These are phyloP conservation scores for Syzygium jambos DNA, from an alignment of 345 rosid species.

Conservation along the genomic window DNA sequence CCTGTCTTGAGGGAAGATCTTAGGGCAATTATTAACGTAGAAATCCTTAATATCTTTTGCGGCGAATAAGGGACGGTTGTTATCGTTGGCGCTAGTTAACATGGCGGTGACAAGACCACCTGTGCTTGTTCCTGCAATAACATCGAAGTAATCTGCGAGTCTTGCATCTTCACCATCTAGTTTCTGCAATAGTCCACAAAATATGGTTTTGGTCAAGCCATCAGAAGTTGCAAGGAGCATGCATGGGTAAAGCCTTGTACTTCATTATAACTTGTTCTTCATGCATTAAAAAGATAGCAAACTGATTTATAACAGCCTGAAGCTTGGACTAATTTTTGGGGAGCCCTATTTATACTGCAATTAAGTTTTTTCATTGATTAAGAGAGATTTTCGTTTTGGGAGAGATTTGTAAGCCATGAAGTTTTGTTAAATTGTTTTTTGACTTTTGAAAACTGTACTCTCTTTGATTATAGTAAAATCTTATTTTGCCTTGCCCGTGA, in stretches of 20 bases:
- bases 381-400: no score
- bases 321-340: no score
- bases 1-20: constrained; percentile 17
- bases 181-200: constrained; percentile 6
- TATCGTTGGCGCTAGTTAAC: constrained; percentile 17
- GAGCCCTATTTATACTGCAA: no score
- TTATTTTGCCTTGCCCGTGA: no score
- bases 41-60: constrained; percentile 23
- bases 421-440: no score
- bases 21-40: constrained; percentile 10
- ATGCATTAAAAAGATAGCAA: background rate
- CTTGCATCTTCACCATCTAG: constrained; percentile 27
- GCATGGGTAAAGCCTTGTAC: background rate
- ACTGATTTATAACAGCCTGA: constrained; percentile 8
- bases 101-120: constrained; percentile 29
- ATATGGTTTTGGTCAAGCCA: background rate
- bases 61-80: constrained; percentile 23
- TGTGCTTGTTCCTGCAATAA: constrained; percentile 22
- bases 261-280: background rate
- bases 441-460: no score
- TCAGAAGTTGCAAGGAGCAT: background rate
- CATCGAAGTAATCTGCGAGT: constrained; percentile 22
- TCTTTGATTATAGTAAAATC: no score
- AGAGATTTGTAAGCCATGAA: no score
- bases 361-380: no score